phyloP scores from a whole-genome alignment of 2,329 filamentous ascomycete species.

The Ophiostoma himal-ulmi region DNA sequence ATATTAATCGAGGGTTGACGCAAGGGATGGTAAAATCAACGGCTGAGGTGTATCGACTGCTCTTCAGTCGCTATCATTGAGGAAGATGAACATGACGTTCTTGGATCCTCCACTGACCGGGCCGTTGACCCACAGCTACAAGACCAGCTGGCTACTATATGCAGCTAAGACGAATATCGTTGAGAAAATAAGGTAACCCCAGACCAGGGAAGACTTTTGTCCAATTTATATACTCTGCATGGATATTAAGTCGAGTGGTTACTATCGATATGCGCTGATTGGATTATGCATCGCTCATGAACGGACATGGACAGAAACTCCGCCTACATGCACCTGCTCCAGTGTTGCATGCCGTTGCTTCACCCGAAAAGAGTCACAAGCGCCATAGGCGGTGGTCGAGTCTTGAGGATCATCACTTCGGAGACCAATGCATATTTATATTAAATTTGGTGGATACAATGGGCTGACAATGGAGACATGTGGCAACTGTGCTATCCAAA shows the following conservation, averaged over 20 bases:
- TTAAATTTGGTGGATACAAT: neutral
- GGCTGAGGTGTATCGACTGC: neutral
- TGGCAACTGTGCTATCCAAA: neutral
- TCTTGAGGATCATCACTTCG: neutral
- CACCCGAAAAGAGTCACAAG: neutral
- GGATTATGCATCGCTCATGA: neutral
- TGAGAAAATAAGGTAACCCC: neutral
- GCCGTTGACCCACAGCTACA: neutral
- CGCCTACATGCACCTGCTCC: neutral
- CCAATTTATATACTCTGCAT: neutral
- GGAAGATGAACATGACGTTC: neutral
- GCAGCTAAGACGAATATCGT: neutral
- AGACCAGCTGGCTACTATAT: neutral
- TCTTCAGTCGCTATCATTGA: neutral
- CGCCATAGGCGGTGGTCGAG: neutral
- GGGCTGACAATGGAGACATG: neutral
- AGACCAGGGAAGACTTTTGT: neutral
- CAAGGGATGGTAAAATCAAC: neutral
- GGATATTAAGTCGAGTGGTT: neutral
- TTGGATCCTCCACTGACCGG: neutral
- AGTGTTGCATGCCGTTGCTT: neutral
- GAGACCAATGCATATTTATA: neutral
- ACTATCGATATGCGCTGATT: neutral
- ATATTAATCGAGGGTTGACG: neutral
- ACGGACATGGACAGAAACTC: neutral